Percentiles rank a stretch among this genome's conserved stretches.
phyloP scores from a whole-genome alignment of 1,284 basidiomycete species.

The Leccinum cinnamomeum region DNA sequence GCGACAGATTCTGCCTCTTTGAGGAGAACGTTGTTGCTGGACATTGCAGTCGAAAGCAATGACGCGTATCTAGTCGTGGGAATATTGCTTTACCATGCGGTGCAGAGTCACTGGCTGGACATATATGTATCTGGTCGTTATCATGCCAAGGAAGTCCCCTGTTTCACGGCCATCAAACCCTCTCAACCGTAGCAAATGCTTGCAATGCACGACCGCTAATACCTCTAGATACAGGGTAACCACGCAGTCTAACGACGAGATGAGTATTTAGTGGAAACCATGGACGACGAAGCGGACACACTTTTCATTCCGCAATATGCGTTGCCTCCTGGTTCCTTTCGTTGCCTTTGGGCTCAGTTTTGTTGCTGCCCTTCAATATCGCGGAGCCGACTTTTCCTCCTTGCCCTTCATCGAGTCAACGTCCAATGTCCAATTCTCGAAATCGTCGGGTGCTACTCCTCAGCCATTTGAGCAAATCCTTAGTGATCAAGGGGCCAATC shows the following conservation, averaged over 20 bases:
- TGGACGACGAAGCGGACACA: background rate
- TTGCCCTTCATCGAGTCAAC: conserved; percentile 17
- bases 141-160: background rate
- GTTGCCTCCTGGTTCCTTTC: background rate
- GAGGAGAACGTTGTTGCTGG: conserved; percentile 49
- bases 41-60: conserved; percentile 22
- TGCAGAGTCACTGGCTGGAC: no score
- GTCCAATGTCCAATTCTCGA: background rate
- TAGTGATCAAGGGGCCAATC: conserved; percentile 10
- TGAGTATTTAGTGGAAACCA: background rate
- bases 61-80: conserved; percentile 32
- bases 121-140: background rate
- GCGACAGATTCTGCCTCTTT: conserved; percentile 49
- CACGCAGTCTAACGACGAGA: background rate
- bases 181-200: background rate
- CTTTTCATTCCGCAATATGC: conserved; percentile 7
- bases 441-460: background rate
- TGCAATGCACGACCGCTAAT: background rate
- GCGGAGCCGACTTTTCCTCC: conserved; percentile 23
- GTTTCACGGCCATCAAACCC: background rate
- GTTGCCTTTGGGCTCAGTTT: conserved; percentile 5
- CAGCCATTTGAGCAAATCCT: conserved; percentile 18
- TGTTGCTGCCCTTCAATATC: conserved; percentile 12
- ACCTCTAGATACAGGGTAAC: background rate
- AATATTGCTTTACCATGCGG: conserved; percentile 9